A percentile compares a stretch with the other conserved stretches of the same genome.
These are phyloP conservation scores for Cercospora nicotianae DNA, from an alignment of 2,329 filamentous ascomycete genomes.

Conservation along the genomic window DNA sequence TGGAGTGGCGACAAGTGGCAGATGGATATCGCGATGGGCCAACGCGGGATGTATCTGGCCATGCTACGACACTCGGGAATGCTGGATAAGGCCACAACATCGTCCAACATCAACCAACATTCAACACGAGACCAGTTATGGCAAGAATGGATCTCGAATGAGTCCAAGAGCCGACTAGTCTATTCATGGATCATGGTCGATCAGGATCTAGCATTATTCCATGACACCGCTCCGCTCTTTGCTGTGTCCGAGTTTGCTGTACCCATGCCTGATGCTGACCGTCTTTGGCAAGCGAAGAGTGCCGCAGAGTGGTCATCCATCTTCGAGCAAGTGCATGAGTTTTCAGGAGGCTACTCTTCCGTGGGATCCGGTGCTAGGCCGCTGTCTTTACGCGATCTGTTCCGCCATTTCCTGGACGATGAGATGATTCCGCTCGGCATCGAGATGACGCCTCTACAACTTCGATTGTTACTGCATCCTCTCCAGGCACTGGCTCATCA, in stretches of 20 bases:
- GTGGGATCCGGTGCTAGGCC: constrained; percentile 55
- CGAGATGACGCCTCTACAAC: constrained; percentile 56
- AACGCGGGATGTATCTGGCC: constrained; percentile 70
- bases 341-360: constrained; percentile 55
- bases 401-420: constrained; percentile 67
- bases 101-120: constrained; percentile 49
- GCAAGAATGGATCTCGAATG: constrained; percentile 65
- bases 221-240: constrained; percentile 63
- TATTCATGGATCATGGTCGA: constrained; percentile 76
- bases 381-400: constrained; percentile 63
- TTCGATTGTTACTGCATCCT: constrained; percentile 68
- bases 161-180: constrained; percentile 65
- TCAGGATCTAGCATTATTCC: constrained; percentile 68
- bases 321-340: constrained; percentile 61
- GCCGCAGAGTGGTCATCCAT: constrained; percentile 60
- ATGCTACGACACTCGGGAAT: constrained; percentile 71
- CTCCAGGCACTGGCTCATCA: constrained; percentile 66
- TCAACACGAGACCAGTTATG: constrained; percentile 56
- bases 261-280: constrained; percentile 63
- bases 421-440: constrained; percentile 57
- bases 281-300: constrained; percentile 62
- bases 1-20: constrained; percentile 78
- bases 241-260: constrained; percentile 65
- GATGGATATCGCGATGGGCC: constrained; percentile 74
- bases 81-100: constrained; percentile 53